Conservation (phyloP, 768 basidiomycete genomes). For the Sarcodon aspratus region DNA sequence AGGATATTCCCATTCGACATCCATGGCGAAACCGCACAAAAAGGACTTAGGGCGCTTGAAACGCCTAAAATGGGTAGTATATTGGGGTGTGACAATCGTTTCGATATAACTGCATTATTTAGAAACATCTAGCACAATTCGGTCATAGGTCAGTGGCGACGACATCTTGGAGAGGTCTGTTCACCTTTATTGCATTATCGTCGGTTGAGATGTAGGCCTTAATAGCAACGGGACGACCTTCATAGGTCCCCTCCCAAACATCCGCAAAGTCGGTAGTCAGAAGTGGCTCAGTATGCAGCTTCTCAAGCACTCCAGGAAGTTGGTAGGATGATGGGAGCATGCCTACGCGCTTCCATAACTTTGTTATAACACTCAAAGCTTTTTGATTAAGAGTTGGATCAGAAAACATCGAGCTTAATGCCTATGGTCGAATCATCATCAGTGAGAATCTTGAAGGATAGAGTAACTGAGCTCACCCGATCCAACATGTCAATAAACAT, state of each 20-base stretch:
- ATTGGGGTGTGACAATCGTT: slow-evolving; percentile 5
- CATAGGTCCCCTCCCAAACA: background rate
- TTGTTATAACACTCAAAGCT: background rate
- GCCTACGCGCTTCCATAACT: background rate
- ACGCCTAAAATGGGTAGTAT: slow-evolving; percentile 9
- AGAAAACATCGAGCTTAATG: background rate
- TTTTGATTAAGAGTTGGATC: background rate
- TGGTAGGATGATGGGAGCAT: background rate
- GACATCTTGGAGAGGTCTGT: no score
- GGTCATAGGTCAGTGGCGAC: no score
- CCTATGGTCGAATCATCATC: background rate
- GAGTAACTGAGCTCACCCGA: background rate
- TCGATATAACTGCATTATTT: background rate
- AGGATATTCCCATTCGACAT: slow-evolving; percentile 5
- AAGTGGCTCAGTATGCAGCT: background rate
- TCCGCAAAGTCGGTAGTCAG: background rate
- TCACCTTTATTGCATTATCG: no score
- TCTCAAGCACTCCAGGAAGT: background rate
- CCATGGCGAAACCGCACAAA: slow-evolving; percentile 5
- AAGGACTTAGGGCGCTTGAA: slow-evolving; percentile 2
- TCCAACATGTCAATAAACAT: background rate
- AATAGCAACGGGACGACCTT: background rate
- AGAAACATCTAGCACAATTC: background rate
- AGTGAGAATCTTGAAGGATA: background rate
- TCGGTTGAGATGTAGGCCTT: background rate